Percentiles rank a stretch among this genome's conserved stretches.
Conservation (phyloP, 305 asterid species). For the Coffea humblotiana region DNA sequence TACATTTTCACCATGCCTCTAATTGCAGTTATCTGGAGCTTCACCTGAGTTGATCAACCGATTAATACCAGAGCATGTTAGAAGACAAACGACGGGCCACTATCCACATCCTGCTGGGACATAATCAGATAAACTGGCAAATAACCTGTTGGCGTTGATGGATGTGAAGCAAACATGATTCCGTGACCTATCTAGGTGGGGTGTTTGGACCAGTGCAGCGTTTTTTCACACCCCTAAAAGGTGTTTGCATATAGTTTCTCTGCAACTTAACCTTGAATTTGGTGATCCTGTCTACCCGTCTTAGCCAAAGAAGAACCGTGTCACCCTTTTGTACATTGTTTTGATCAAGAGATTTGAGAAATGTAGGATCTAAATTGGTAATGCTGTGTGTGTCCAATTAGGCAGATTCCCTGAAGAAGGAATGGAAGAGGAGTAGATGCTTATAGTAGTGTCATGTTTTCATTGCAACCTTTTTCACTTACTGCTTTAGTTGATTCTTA, state of each 20-base stretch:
- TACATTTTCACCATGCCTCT: conserved; percentile 3
- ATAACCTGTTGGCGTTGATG: conserved; percentile 7
- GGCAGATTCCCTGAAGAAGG: conserved; percentile 28
- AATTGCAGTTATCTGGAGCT: conserved; percentile 45
- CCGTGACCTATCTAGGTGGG: conserved; percentile 9
- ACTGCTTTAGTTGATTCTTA: conserved; percentile 13
- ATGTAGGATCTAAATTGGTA: conserved; percentile 29
- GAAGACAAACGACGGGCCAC: conserved; percentile 32
- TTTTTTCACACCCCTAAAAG: conserved; percentile 24
- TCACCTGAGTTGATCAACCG: conserved; percentile 44
- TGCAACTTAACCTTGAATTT: conserved; percentile 19
- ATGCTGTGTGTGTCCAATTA: conserved; percentile 31
- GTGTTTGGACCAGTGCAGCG: conserved; percentile 23
- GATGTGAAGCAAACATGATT: conserved; percentile 4
- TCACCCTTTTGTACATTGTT: conserved; percentile 33
- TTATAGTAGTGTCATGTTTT: conserved; percentile 19
- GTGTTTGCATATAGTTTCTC: conserved; percentile 27
- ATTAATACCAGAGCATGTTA: conserved; percentile 49
- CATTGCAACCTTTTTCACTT: conserved; percentile 19
- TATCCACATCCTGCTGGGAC: conserved; percentile 28
- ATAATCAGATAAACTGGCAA: conserved; percentile 12
- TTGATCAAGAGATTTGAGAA: conserved; percentile 22
- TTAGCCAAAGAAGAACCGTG: conserved; percentile 18
- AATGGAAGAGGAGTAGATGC: conserved; percentile 14
- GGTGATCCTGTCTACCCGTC: conserved; percentile 21